Evolutionary conservation across 75 land plant species (phyloP).

Genomic region (Isoetes taiwanensis): DNA sequence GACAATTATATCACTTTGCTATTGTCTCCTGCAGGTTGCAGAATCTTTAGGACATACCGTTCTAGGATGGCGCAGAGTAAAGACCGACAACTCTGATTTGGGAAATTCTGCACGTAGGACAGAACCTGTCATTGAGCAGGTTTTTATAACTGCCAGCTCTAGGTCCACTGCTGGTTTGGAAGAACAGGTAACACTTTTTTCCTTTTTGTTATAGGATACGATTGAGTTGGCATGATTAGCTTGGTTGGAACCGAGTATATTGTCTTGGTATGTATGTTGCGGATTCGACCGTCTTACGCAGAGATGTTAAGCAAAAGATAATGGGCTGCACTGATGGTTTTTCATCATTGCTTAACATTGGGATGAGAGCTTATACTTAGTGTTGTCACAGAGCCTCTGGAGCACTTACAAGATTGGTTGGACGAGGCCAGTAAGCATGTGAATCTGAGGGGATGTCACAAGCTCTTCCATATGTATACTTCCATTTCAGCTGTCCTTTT

Average conservation of each 20-base stretch:
- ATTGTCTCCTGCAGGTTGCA: slow-evolving; percentile 50
- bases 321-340: too few species aligned
- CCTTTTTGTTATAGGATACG: background rate
- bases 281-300: too few species aligned
- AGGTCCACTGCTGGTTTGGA: slow-evolving; percentile 61
- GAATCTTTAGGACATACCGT: slow-evolving; percentile 87
- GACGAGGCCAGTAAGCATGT: too few species aligned
- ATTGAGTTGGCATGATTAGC: too few species aligned
- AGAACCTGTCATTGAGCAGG: slow-evolving; percentile 93
- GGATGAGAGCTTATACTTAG: too few species aligned
- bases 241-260: background rate
- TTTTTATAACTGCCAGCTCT: slow-evolving; percentile 54
- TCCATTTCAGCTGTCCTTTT: too few species aligned
- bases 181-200: slow-evolving; percentile 46
- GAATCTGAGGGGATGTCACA: too few species aligned
- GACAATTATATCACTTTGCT: background rate
- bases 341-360: too few species aligned
- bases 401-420: too few species aligned
- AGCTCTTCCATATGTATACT: too few species aligned
- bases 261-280: background rate
- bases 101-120: slow-evolving; percentile 82
- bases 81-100: slow-evolving; percentile 70
- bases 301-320: too few species aligned
- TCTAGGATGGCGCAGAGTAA: slow-evolving; percentile 85
- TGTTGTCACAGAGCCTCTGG: too few species aligned